Conservation (phyloP, 2,329 filamentous ascomycete species). For the Aspergillus oerlinghausenensis region DNA sequence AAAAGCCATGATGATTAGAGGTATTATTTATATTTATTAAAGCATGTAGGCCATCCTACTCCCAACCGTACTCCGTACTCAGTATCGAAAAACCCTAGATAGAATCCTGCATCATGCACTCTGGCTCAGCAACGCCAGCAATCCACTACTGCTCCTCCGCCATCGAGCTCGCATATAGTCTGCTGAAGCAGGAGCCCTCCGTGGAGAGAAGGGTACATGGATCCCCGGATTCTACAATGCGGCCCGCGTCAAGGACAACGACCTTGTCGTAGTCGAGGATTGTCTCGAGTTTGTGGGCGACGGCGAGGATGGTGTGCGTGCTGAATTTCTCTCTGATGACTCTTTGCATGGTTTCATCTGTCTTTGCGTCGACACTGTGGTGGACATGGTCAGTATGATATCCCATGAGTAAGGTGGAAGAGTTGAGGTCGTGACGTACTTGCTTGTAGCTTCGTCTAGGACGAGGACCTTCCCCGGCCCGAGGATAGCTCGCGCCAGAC, state of each 20-base stretch:
- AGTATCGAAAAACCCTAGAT: neutral
- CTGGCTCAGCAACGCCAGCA: neutral
- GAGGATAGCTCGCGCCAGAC: constrained; percentile 56
- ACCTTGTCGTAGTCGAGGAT: constrained; percentile 39
- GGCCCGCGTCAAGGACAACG: constrained; percentile 33
- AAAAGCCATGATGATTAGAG: neutral
- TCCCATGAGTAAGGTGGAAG: constrained; percentile 7
- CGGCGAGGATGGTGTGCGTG: constrained; percentile 55
- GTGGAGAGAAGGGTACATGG: constrained; percentile 34
- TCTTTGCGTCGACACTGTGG: constrained; percentile 52
- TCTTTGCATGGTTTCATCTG: constrained; percentile 54
- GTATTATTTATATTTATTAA: neutral
- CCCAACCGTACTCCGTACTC: neutral
- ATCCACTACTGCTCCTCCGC: constrained; percentile 18
- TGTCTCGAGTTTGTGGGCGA: constrained; percentile 53
- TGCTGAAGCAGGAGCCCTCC: constrained; percentile 34
- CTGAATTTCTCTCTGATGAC: constrained; percentile 52
- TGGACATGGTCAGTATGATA: neutral
- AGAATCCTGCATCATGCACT: neutral
- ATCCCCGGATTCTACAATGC: constrained; percentile 32
- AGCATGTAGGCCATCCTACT: neutral
- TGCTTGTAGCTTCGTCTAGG: constrained; percentile 42
- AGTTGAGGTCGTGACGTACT: constrained; percentile 21
- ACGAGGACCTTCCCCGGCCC: constrained; percentile 42
- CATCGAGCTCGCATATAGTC: constrained; percentile 27